These are phyloP conservation scores for Goffeauzyma gilvescens DNA, from an alignment of 768 basidiomycete genomes.

Conservation along the genomic window DNA sequence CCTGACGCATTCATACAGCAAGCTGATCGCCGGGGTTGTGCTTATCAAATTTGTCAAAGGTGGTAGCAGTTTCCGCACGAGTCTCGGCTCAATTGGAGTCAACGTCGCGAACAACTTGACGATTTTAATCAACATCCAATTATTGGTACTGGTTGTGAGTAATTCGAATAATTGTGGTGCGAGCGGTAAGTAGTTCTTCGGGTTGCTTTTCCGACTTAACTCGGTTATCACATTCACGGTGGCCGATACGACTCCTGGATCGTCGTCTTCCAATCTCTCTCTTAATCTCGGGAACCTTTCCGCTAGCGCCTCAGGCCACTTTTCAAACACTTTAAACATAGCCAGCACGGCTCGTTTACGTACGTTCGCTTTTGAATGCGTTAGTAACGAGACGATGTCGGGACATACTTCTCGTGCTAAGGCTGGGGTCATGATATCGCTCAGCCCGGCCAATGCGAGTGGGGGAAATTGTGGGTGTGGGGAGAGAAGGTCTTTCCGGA, in stretches of 20 bases:
- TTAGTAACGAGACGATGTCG: conserved; percentile 68
- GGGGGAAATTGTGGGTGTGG: conserved; percentile 50
- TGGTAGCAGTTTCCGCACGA: conserved; percentile 81
- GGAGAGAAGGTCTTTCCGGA: conserved; percentile 53
- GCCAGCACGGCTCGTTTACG: conserved; percentile 77
- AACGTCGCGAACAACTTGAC: conserved; percentile 93
- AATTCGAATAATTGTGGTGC: conserved; percentile 87
- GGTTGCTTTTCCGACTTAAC: conserved; percentile 53
- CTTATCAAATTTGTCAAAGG: conserved; percentile 91
- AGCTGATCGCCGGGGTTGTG: conserved; percentile 82
- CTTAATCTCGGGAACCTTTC: conserved; percentile 50
- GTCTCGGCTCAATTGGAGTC: conserved; percentile 74
- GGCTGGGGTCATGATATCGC: conserved; percentile 65
- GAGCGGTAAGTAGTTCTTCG: conserved; percentile 59
- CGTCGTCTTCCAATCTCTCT: conserved; percentile 36
- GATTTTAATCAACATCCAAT: conserved; percentile 99
- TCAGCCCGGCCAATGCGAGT: conserved; percentile 59
- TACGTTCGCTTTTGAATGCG: conserved; percentile 69
- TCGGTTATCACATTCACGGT: conserved; percentile 90
- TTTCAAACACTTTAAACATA: conserved; percentile 57
- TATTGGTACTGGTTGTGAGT: conserved; percentile 81
- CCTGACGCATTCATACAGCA: conserved; percentile 93
- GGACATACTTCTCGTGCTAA: conserved; percentile 76
- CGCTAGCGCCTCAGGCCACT: conserved; percentile 59
- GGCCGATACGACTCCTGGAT: conserved; percentile 66